Base-by-base conservation (phyloP, 108 stramenopile species). In the Pseudonitzschia pungens region DNA sequence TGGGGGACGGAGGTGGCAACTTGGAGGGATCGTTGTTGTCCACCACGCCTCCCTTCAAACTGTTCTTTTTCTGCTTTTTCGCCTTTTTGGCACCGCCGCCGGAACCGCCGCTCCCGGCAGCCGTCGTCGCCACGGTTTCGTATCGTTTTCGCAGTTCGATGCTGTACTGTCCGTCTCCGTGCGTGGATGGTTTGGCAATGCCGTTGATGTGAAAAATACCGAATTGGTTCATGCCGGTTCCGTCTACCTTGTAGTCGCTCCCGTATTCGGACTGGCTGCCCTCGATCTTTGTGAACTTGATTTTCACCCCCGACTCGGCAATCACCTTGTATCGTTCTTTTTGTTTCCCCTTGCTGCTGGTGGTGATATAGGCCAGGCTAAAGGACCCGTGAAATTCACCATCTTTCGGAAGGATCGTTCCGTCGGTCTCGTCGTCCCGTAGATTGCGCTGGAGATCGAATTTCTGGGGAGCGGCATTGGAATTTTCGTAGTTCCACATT, bases 341-440 rank as follows among this genome's bases (percentile, higher is more conserved):
- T 52, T 81, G 70, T 68, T 95, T 92, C 24, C 91, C 91, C 75
- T 92, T 92, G 44, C 78, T 77, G 42, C 77, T 89, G 24, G 75
- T 88, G 58, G 87, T 74, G 24, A 72, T 69, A 45, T 89, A 91
- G 0, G 81, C 77, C 36, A 92, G 69, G 71, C 81, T 87, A 66
- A 95, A 95, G 3, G 92, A 92, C 3, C 94, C 94, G 58, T 88
- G 77, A 71, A 92, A 95, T 65, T 87, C 90, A 18, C 90, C 94
- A 69, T 92, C 86, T 69, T 77, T 83, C 8, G 91, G 89, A 0
- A 95, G 68, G 27, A 70, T 77, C 33, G 73, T 85, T 0, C 79
- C 66, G 41, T 95, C 90, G 0, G 60, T 62, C 56, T 92, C 94
- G 9, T 84, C 83, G 0, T 82, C 75, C 22, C 73, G 75, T 14